A percentile compares a stretch with the other conserved stretches of the same genome.
phyloP scores from a whole-genome alignment of 2,329 filamentous ascomycete species.

The Xylaria sp. region DNA sequence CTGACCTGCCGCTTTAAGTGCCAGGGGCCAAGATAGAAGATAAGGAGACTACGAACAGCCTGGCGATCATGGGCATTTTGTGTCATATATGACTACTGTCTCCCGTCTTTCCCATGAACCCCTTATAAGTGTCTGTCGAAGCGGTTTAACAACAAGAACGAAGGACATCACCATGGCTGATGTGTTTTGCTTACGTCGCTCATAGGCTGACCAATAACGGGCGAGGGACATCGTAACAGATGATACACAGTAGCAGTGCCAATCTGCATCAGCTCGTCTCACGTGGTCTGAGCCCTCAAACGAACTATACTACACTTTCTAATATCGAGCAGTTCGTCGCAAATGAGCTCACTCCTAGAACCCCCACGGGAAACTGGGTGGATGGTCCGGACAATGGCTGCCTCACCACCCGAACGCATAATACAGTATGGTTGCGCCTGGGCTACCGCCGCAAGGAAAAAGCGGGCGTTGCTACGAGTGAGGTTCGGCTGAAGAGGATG shows the following conservation, averaged over 20 bases:
- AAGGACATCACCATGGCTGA: no score
- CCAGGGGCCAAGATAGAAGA: conserved; percentile 7
- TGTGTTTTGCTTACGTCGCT: background rate
- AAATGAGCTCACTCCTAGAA: conserved; percentile 2
- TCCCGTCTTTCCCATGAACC: background rate
- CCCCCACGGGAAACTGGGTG: background rate
- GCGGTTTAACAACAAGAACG: background rate
- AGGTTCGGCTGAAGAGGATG: conserved; percentile 2
- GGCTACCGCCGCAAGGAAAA: background rate
- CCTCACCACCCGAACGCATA: background rate
- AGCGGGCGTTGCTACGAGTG: no score
- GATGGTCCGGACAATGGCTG: conserved; percentile 1
- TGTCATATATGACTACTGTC: conserved; percentile 11
- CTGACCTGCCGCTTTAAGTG: conserved; percentile 24
- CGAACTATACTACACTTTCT: conserved; percentile 6
- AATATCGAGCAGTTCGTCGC: background rate
- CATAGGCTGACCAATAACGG: background rate
- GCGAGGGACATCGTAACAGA: background rate
- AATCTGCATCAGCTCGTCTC: background rate
- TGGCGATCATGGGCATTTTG: background rate
- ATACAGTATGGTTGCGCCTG: background rate
- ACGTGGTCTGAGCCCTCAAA: conserved; percentile 18
- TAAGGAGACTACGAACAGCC: conserved; percentile 16
- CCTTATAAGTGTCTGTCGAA: background rate
- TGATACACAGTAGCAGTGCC: background rate